Conservation (phyloP, 306 rosid genomes). For the Trifolium dubium region DNA sequence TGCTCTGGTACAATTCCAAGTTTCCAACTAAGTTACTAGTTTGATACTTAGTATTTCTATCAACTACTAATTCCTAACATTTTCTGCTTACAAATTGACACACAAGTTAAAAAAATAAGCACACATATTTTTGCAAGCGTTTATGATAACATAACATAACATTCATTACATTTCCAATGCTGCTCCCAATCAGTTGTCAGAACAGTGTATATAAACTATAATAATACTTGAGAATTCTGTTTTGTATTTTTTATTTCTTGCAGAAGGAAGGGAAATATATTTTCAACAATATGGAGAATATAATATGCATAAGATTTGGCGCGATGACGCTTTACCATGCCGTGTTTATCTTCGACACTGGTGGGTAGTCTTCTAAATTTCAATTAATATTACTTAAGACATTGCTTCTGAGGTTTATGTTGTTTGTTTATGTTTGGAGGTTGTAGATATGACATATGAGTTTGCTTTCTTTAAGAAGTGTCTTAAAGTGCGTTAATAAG, state of each 20-base stretch:
- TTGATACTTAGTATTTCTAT: too few relatives aligned
- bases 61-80: not conserved
- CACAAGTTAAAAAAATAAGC: not conserved
- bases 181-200: not conserved
- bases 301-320: constrained; percentile 74
- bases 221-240: not conserved
- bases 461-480: not conserved
- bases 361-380: constrained; percentile 45
- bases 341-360: constrained; percentile 95
- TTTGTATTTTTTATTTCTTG: constrained; percentile 5
- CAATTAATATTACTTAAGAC: not conserved
- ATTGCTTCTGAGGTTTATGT: not conserved
- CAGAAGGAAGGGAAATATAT: constrained; percentile 75
- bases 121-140: constrained; percentile 21
- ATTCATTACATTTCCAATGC: constrained; percentile 4
- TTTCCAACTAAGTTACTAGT: constrained; percentile 25
- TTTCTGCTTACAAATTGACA: constrained; percentile 2
- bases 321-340: constrained; percentile 85
- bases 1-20: constrained; percentile 62
- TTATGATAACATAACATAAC: not conserved
- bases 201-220: not conserved
- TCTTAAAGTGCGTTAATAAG: not conserved
- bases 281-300: constrained; percentile 68
- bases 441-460: not conserved
- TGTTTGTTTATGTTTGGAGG: not conserved